phyloP scores from a whole-genome alignment of 2,329 filamentous ascomycete species.

The Grosmannia clavigera region DNA sequence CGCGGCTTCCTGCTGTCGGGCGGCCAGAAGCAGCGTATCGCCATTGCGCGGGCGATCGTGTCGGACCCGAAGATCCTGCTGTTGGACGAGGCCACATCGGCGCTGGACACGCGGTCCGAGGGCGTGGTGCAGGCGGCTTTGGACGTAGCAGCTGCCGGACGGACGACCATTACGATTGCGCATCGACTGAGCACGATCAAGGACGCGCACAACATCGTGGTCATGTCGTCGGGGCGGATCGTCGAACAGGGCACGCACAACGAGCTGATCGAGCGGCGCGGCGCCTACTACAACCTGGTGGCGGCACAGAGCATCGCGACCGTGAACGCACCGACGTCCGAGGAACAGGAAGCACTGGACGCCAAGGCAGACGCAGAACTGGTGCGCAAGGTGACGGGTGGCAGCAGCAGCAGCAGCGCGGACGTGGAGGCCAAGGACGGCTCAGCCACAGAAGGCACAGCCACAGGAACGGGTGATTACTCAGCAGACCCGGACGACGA shows the following conservation, averaged over 20 bases:
- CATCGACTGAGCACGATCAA: conserved; percentile 92
- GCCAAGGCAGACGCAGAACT: conserved; percentile 30
- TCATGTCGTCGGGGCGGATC: conserved; percentile 76
- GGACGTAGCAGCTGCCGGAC: conserved; percentile 70
- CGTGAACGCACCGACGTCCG: conserved; percentile 38
- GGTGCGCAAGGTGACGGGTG: neutral
- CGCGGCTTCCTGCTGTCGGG: conserved; percentile 85
- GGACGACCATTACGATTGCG: conserved; percentile 93
- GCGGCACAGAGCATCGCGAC: conserved; percentile 73
- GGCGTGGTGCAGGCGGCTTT: conserved; percentile 88
- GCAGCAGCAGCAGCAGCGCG: neutral
- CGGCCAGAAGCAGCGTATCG: conserved; percentile 93
- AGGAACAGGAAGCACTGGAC: conserved; percentile 44
- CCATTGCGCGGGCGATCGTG: conserved; percentile 82
- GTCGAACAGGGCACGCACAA: conserved; percentile 87
- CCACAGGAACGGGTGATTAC: conserved; percentile 19
- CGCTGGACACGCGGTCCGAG: conserved; percentile 88
- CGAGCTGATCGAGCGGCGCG: conserved; percentile 54
- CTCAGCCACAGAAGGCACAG: neutral
- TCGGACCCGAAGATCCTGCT: conserved; percentile 86
- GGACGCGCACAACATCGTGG: conserved; percentile 89
- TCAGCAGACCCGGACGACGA: conserved; percentile 50
- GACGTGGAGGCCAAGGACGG: conserved; percentile 10
- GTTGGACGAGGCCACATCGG: conserved; percentile 89
- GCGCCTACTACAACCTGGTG: conserved; percentile 75